phyloP scores from a whole-genome alignment of 2,329 filamentous ascomycete genomes.

The Immersiporthe knoxdaviesiana region DNA sequence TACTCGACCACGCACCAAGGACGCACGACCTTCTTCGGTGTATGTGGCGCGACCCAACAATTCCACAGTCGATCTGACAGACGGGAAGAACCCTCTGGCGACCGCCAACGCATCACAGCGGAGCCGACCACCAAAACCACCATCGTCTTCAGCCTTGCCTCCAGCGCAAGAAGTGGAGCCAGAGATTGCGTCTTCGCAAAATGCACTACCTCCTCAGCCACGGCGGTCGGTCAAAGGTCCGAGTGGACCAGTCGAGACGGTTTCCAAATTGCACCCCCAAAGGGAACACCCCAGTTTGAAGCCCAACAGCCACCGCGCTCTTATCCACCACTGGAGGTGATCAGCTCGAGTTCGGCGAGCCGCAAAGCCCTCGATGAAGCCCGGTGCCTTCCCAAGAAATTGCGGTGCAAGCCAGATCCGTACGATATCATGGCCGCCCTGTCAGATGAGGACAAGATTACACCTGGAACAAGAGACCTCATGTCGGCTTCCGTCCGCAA shows the following conservation, averaged over 20 bases:
- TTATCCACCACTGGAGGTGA: not conserved
- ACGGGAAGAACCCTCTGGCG: not conserved
- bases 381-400: not conserved
- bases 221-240: not conserved
- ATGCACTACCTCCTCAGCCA: constrained; percentile 2
- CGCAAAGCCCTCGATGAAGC: not conserved
- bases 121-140: not conserved
- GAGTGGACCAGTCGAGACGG: no score
- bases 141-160: not conserved
- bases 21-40: not conserved
- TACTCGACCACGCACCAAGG: not conserved
- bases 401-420: constrained; percentile 19
- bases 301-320: not conserved
- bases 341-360: not conserved
- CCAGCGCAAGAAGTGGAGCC: constrained; percentile 11
- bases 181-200: constrained; percentile 17
- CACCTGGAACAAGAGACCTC: not conserved
- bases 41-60: not conserved
- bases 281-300: not conserved
- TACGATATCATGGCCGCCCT: constrained; percentile 25
- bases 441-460: constrained; percentile 2
- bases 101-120: not conserved
- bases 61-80: not conserved
- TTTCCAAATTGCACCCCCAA: not conserved
- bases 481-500: constrained; percentile 20